phyloP scores from a whole-genome alignment of 1,284 basidiomycete species.

The Prillingera fragicola region DNA sequence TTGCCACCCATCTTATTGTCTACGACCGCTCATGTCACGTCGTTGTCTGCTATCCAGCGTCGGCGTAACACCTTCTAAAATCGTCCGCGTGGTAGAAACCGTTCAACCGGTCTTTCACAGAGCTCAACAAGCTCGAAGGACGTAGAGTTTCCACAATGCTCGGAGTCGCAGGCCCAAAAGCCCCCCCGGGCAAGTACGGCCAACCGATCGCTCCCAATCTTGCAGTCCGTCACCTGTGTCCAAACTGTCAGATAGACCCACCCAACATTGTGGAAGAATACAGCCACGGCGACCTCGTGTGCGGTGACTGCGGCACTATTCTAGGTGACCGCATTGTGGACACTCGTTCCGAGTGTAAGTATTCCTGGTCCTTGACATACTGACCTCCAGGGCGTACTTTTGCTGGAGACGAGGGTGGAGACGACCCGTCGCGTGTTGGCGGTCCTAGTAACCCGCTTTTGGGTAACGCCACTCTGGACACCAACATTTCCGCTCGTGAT shows the following conservation, averaged over 20 bases:
- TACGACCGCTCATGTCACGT: background rate
- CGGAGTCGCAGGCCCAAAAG: slow-evolving; percentile 33
- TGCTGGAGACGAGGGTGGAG: slow-evolving; percentile 91
- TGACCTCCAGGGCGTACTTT: slow-evolving; percentile 69
- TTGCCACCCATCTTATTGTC: background rate
- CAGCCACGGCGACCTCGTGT: slow-evolving; percentile 94
- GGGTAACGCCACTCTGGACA: slow-evolving; percentile 57
- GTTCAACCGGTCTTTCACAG: background rate
- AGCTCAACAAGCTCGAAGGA: background rate
- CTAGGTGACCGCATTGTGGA: slow-evolving; percentile 95
- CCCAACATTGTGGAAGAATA: slow-evolving; percentile 96
- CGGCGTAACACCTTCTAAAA: too few relatives aligned
- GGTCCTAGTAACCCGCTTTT: slow-evolving; percentile 87
- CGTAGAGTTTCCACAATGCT: slow-evolving; percentile 14
- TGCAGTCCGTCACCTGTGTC: slow-evolving; percentile 85
- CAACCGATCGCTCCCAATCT: slow-evolving; percentile 57
- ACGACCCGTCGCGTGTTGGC: slow-evolving; percentile 99
- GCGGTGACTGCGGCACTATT: slow-evolving; percentile 91
- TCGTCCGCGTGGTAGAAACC: slow-evolving; percentile 4
- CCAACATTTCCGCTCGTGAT: slow-evolving; percentile 89
- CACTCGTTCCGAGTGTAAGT: slow-evolving; percentile 87
- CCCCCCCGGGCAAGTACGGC: slow-evolving; percentile 51
- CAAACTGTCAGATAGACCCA: slow-evolving; percentile 86
- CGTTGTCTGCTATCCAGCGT: background rate
- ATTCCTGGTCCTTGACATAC: background rate